These are phyloP conservation scores for Botrytis deweyae DNA, from an alignment of 2,329 filamentous ascomycete genomes.

Conservation along the genomic window DNA sequence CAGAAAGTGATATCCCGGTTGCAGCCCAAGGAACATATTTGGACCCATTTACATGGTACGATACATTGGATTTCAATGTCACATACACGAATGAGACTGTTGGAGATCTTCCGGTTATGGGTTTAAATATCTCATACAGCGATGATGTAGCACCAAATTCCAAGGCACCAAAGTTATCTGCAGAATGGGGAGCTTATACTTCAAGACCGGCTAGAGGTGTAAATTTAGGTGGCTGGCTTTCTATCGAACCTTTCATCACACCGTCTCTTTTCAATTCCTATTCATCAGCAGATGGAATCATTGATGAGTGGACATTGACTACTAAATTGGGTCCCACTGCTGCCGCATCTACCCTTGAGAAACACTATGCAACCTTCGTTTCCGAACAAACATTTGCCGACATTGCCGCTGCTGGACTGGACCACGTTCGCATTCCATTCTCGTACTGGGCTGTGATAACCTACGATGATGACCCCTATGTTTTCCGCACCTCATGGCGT, in stretches of 20 bases:
- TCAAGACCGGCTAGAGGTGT: conserved; percentile 81
- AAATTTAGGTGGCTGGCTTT: conserved; percentile 92
- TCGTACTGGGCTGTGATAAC: conserved; percentile 91
- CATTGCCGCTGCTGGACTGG: conserved; percentile 83
- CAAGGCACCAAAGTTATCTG: conserved; percentile 73
- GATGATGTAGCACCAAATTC: conserved; percentile 76
- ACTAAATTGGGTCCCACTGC: conserved; percentile 65
- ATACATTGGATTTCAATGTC: conserved; percentile 87
- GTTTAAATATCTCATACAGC: conserved; percentile 81
- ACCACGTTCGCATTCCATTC: conserved; percentile 95
- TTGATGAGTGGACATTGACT: conserved; percentile 86
- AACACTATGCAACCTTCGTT: conserved; percentile 88
- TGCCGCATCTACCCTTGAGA: conserved; percentile 69
- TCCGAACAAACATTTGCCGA: conserved; percentile 80
- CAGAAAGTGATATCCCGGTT: conserved; percentile 50
- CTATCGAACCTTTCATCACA: conserved; percentile 91
- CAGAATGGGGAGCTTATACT: conserved; percentile 74
- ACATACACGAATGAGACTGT: conserved; percentile 87
- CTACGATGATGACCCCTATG: conserved; percentile 83
- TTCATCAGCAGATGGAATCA: conserved; percentile 54
- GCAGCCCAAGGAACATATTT: conserved; percentile 72
- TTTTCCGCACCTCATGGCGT: conserved; percentile 84
- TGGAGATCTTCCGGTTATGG: conserved; percentile 87
- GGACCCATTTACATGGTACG: conserved; percentile 89
- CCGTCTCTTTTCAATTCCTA: conserved; percentile 79